A percentile compares a stretch with the other conserved stretches of the same genome.
Conservation (phyloP, 1,284 basidiomycete species). For the Sphaerobolus stellatus region DNA sequence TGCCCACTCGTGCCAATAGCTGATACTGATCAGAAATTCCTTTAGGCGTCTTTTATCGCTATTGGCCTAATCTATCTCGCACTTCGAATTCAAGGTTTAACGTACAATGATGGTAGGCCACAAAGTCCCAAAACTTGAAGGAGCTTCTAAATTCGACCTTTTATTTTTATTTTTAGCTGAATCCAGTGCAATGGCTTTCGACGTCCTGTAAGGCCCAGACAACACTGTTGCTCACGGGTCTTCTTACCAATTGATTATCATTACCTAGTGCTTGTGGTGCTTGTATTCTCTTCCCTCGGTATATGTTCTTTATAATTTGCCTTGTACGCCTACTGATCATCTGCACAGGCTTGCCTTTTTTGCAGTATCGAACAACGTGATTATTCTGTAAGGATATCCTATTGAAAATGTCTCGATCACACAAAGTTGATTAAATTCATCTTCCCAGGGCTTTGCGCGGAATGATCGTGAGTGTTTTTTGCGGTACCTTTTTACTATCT, state of each 20-base stretch:
- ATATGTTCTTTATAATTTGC: conserved; percentile 5
- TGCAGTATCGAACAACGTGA: conserved; percentile 78
- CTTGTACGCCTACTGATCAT: neutral
- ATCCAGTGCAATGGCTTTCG: conserved; percentile 10
- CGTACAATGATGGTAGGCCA: conserved; percentile 50
- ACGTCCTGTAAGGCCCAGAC: conserved; percentile 5
- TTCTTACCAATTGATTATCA: neutral
- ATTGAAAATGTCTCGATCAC: neutral
- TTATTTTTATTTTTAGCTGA: neutral
- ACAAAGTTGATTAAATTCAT: conserved; percentile 11
- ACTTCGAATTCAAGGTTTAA: conserved; percentile 66
- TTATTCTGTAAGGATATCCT: conserved; percentile 63
- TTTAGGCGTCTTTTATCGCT: conserved; percentile 60
- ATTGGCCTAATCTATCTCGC: conserved; percentile 71
- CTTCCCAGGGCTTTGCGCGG: conserved; percentile 60
- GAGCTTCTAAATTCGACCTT: neutral
- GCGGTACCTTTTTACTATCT: neutral
- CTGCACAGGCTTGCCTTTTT: conserved; percentile 73
- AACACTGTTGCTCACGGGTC: neutral
- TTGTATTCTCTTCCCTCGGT: conserved; percentile 85
- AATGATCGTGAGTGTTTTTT: conserved; percentile 57
- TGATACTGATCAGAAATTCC: neutral
- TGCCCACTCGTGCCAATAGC: neutral
- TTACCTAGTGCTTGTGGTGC: conserved; percentile 63
- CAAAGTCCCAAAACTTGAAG: neutral